Evolutionary conservation across 2,329 filamentous ascomycete species (phyloP), one percentile per base, ranked within the genome.

Genomic region (Colletotrichum phormii): DNA sequence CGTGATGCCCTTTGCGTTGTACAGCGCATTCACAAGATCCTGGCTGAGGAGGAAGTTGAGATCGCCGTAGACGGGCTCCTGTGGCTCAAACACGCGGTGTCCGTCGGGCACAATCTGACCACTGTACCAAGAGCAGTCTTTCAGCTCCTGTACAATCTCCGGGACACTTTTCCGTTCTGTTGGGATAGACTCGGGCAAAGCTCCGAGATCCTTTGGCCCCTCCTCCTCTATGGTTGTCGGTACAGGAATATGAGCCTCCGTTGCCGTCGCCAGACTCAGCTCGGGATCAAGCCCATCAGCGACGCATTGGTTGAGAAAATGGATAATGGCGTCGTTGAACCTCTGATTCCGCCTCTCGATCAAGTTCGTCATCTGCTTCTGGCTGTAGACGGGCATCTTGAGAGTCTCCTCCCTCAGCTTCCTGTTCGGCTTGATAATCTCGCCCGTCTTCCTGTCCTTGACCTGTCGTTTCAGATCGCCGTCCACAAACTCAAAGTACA

Each of bases 71-170:
- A 95, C 89, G 0, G 96, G 87, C 75, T 92, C 90, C 78, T 98
- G 95, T 1, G 94, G 90, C 76, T 97, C 95, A 78, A 98, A 97
- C 0, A 97, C 94, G 42, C 95, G 90, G 84, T 98, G 95, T 0
- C 97, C 97, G 76, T 97, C 94, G 0, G 95, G 95, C 0, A 98
- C 95, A 75, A 99, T 95, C 82, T 99, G 97, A 0, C 92, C 92
- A 5, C 91, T 93, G 78, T 99, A 99, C 94, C 95, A 97, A 29
- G 95, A 88, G 77, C 93, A 89, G 9, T 90, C 89, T 77, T 94
- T 95, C 46, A 99, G 90, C 79, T 98, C 94, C 35, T 91, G 86
- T 2, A 99, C 87, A 42, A 99, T 98, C 64, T 97, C 93, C 0
- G 94, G 88, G 35, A 99, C 94, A 2, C 89, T 87, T 78, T 94